Base-by-base conservation (phyloP, 2,329 filamentous ascomycete genomes). In the Ophiocordyceps australis region DNA sequence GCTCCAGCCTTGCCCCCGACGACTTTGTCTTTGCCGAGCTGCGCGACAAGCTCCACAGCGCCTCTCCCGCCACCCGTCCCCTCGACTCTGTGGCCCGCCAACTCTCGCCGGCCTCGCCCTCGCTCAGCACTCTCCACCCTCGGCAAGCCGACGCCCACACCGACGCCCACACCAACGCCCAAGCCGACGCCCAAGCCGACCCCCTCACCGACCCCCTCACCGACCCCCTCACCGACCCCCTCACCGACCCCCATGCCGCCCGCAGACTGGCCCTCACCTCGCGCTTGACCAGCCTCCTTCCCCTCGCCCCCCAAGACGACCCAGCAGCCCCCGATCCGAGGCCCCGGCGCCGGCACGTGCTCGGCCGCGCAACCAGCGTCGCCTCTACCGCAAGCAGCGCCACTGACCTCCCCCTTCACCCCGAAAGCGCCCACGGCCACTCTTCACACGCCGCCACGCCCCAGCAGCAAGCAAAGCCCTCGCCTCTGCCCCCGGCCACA, bases 291-390 rank as follows among this genome's bases (percentile, higher is more conserved):
- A n/a, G n/a, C n/a, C n/a, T n/a, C n/a, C n/a, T n/a, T n/a, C n/a
- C n/a, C n/a, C n/a, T n/a, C n/a, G n/a, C n/a, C n/a, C n/a, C n/a
- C n/a, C n/a, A n/a, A n/a, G n/a, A n/a, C n/a, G n/a, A n/a, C n/a
- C n/a, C n/a, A n/a, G n/a, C n/a, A n/a, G n/a, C n/a, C n/a, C n/a
- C n/a, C n/a, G n/a, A n/a, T n/a, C n/a, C n/a, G n/a, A n/a, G 43
- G 12, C 36, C 46, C 28, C 35, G 55, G 2, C 50, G 55, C 26
- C 59, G 63, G 9, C 52, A 59, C 28, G 61, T 73, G 29, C 48
- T 73, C 4, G 68, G 68, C 5, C 61, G 68, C 9, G 68, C 64
- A 4, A 45, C 63, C 16, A 70, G 65, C 46, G 71, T 70, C 37
- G 55, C 55, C 3, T 72, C 65, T 3, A 57, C 57, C 2, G 50